Conservation (phyloP, 169 alveolate species). For the Perkinsus olseni region DNA sequence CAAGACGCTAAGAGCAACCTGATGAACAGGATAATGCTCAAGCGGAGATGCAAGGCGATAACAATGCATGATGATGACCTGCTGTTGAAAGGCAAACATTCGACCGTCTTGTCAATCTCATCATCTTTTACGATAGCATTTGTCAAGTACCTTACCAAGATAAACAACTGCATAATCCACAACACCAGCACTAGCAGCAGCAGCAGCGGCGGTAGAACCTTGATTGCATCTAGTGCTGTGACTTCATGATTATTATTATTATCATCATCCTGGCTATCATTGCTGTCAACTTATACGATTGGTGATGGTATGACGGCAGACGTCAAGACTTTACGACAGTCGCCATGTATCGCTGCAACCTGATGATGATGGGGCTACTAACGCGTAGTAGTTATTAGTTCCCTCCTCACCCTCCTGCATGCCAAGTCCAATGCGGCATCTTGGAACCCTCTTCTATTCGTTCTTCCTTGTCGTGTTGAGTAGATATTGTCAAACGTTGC, state of each 20-base stretch:
- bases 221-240: neutral
- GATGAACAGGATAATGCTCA: too few species aligned
- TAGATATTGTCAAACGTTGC: neutral
- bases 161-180: too few species aligned
- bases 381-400: too few species aligned
- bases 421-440: neutral
- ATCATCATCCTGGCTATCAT: neutral
- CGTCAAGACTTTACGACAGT: neutral
- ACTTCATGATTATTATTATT: too few species aligned
- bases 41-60: too few species aligned
- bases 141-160: neutral
- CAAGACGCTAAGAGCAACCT: neutral
- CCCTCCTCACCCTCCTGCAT: neutral
- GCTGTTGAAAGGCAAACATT: neutral
- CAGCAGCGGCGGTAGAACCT: neutral
- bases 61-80: neutral
- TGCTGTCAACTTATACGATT: too few species aligned
- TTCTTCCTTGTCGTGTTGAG: too few species aligned
- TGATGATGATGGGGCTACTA: too few species aligned
- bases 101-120: neutral
- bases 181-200: too few species aligned
- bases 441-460: neutral
- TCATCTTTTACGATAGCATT: neutral
- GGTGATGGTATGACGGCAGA: neutral
- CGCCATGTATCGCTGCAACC: neutral